These are phyloP conservation scores for Tilletia walkeri DNA, from an alignment of 1,284 basidiomycete species.

Conservation along the genomic window DNA sequence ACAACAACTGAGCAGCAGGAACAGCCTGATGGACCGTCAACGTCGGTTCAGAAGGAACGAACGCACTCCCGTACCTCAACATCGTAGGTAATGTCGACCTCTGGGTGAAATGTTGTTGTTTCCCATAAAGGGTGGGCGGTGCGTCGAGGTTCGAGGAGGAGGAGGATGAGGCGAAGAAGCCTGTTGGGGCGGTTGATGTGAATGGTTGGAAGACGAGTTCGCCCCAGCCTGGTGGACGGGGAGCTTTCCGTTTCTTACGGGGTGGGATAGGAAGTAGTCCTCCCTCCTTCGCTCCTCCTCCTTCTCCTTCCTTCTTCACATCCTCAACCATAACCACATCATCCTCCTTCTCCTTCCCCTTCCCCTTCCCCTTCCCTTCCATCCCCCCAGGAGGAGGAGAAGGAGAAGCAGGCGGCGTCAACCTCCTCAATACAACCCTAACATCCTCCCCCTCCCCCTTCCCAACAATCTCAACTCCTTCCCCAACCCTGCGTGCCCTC, in stretches of 20 bases:
- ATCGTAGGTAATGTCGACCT: not conserved
- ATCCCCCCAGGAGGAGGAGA: too few species aligned
- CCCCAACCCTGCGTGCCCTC: conserved; percentile 6
- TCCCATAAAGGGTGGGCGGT: not conserved
- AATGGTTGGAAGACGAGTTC: not conserved
- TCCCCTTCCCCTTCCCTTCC: not conserved
- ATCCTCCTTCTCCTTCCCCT: not conserved
- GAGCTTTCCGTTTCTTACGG: not conserved
- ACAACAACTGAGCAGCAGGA: too few species aligned
- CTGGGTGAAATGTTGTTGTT: not conserved
- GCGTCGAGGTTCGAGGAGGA: not conserved
- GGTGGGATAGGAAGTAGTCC: not conserved
- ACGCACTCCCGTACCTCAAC: not conserved
- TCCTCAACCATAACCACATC: not conserved
- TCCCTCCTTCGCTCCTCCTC: not conserved
- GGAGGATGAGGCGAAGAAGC: too few species aligned
- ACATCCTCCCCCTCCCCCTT: not conserved
- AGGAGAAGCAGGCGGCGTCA: too few species aligned
- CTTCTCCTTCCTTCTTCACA: not conserved
- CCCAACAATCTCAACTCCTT: not conserved
- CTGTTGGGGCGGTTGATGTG: not conserved
- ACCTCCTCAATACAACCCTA: not conserved
- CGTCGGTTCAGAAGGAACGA: not conserved
- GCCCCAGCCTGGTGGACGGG: conserved; percentile 2
- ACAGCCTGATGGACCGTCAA: too few species aligned